Base-by-base conservation (phyloP, 257 asterid genomes). In the Solanum commersonii region DNA sequence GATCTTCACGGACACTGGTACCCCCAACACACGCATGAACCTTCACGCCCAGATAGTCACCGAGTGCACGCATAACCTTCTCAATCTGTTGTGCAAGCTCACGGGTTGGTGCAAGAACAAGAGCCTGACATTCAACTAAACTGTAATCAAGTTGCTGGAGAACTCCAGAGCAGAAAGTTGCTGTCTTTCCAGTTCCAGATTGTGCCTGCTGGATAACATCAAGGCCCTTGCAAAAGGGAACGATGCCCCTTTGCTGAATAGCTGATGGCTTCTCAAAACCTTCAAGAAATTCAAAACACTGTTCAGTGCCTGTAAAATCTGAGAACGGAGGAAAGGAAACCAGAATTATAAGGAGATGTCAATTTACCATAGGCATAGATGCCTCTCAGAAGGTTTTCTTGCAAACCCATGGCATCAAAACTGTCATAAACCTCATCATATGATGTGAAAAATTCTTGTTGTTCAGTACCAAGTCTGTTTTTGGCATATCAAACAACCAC, bases 221-320 rank as follows among this genome's bases (percentile, higher is more conserved):
- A 82, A 82, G 85, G 29, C 85, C 85, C 93, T 92, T 92, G 94
- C 89, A 81, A 89, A 93, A 93, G 37, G 96, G 96, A 74, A 93
- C 96, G 22, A 93, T 93, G 33, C 96, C 96, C 84, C 96, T 87
- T 90, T 93, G 96, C 89, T 93, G 96, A 90, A 93, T 93, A 59
- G 95, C 96, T 78, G 96, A 93, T 52, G 96, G 96, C 86, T 92
- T 93, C 91, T 92, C 96, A 77, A 93, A 93, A 87, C 96, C 96
- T 93, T 88, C 83, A 88, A 88, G 83, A 56, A 34, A 73, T 59
- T 16, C 87, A 25, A 33, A 83, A 44, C 42, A 82, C 18, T 46
- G 70, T 49, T 82, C 70, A 82, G 31, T 10, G 44, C 29, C 68
- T 10, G 44, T 18, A 46, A 29, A 29, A 49, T 31, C 70, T 29